phyloP scores from a whole-genome alignment of 148 eudicot genomes.

The Fallopia convolvulus region DNA sequence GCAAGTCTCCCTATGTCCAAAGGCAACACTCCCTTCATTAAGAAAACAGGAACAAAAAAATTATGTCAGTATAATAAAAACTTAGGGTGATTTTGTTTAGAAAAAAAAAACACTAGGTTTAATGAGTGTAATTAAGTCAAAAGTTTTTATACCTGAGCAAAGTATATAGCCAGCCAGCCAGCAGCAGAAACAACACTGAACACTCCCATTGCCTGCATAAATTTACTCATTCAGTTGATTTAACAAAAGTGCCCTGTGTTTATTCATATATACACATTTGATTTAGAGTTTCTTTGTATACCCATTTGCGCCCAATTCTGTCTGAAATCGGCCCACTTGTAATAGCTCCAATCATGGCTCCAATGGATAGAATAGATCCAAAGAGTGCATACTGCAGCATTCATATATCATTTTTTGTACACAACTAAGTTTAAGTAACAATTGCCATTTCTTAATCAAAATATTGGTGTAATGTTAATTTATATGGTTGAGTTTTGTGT shows the following conservation, averaged over 20 bases:
- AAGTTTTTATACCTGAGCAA: conserved; percentile 36
- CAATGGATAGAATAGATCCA: conserved; percentile 78
- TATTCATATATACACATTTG: no score
- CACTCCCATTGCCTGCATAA: conserved; percentile 50
- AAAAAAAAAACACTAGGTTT: no score
- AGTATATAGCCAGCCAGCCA: conserved; percentile 68
- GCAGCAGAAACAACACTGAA: conserved; percentile 38
- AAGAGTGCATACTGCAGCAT: conserved; percentile 63
- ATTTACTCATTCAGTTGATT: no score
- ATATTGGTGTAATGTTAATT: no score
- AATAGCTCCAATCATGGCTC: conserved; percentile 96
- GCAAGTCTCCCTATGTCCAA: conserved; percentile 61
- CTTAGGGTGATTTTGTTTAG: no score
- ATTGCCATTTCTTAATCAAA: no score
- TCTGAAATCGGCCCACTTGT: conserved; percentile 90
- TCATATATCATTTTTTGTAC: no score
- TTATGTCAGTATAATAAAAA: background rate
- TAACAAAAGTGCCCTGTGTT: no score
- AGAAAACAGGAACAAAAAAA: background rate
- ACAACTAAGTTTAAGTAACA: no score
- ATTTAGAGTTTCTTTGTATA: conserved; percentile 3
- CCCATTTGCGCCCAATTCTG: conserved; percentile 79
- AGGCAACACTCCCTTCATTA: conserved; percentile 33
- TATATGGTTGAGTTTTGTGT: no score
- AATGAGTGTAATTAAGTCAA: no score